A percentile compares a stretch with the other conserved stretches of the same genome.
phyloP scores from a whole-genome alignment of 805 yeast species.

The Cyberlindnera amylophila region DNA sequence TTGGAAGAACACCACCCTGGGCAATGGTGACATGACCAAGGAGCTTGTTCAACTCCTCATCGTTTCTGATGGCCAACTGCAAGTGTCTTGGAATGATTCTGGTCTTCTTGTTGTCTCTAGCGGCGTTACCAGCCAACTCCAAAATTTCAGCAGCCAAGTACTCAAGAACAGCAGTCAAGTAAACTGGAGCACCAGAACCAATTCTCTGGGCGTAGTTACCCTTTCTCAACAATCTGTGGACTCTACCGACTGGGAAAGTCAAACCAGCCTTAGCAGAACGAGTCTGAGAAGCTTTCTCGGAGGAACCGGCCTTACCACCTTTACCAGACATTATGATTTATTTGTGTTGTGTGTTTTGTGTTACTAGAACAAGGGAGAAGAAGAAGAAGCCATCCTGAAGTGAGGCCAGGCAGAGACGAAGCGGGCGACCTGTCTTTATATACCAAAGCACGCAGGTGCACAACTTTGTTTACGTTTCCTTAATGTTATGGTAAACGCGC shows the following conservation, averaged over 20 bases:
- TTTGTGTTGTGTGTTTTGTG: slow-evolving; percentile 12
- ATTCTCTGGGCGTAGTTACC: slow-evolving; percentile 98
- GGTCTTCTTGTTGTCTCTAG: slow-evolving; percentile 98
- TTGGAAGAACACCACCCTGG: slow-evolving; percentile 99
- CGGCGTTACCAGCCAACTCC: slow-evolving; percentile 99
- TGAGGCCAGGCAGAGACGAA: not conserved
- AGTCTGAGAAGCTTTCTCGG: slow-evolving; percentile 94
- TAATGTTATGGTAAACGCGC: too few relatives aligned
- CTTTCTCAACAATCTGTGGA: slow-evolving; percentile 92
- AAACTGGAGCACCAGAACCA: slow-evolving; percentile 99
- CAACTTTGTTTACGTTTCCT: not conserved
- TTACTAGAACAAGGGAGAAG: slow-evolving; percentile 6
- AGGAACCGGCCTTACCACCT: slow-evolving; percentile 91
- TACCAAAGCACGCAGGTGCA: not conserved
- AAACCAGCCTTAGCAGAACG: slow-evolving; percentile 99
- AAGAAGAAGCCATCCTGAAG: not conserved
- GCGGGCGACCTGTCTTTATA: slow-evolving; percentile 2
- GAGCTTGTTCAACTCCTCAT: slow-evolving; percentile 95
- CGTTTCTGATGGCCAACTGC: slow-evolving; percentile 98
- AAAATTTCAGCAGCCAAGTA: slow-evolving; percentile 96
- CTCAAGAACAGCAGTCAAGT: slow-evolving; percentile 94
- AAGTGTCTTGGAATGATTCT: slow-evolving; percentile 98
- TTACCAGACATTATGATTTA: slow-evolving; percentile 55
- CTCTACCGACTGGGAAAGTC: slow-evolving; percentile 99
- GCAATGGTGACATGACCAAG: slow-evolving; percentile 93